A percentile compares a stretch with the other conserved stretches of the same genome.
phyloP scores from a whole-genome alignment of 805 yeast species.

The Candida easanensis region DNA sequence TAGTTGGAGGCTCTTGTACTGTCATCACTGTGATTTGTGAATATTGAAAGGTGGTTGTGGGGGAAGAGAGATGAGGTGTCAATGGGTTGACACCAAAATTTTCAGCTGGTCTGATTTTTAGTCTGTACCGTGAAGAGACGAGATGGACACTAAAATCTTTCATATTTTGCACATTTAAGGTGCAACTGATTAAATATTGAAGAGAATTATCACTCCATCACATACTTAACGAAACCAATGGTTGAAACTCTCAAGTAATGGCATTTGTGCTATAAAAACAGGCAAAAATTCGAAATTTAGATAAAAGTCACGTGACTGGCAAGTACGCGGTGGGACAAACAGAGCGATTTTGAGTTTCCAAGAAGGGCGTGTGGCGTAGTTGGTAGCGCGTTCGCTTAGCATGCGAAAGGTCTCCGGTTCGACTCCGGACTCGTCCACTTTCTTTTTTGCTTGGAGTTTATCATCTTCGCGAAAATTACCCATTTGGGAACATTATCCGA shows the following conservation, averaged over 20 bases:
- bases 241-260: no score
- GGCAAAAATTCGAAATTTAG: no score
- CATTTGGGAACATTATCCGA: conserved; percentile 2
- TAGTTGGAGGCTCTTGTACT: conserved; percentile 17
- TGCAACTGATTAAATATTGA: no score
- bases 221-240: no score
- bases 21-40: conserved; percentile 16
- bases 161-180: no score
- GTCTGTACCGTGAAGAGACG: neutral
- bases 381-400: conserved; percentile 82
- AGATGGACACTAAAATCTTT: no score
- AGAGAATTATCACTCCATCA: no score
- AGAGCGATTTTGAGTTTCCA: neutral
- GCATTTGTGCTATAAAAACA: no score
- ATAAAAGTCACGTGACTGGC: neutral
- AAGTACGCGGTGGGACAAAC: no score
- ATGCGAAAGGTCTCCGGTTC: conserved; percentile 79
- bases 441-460: conserved; percentile 12
- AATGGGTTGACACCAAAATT: conserved; percentile 1
- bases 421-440: conserved; percentile 71
- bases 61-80: neutral
- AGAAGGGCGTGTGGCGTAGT: conserved; percentile 75
- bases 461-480: conserved; percentile 6
- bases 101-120: neutral
- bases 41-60: neutral